These are phyloP conservation scores for Chiua virens DNA, from an alignment of 768 basidiomycete species.

Conservation along the genomic window DNA sequence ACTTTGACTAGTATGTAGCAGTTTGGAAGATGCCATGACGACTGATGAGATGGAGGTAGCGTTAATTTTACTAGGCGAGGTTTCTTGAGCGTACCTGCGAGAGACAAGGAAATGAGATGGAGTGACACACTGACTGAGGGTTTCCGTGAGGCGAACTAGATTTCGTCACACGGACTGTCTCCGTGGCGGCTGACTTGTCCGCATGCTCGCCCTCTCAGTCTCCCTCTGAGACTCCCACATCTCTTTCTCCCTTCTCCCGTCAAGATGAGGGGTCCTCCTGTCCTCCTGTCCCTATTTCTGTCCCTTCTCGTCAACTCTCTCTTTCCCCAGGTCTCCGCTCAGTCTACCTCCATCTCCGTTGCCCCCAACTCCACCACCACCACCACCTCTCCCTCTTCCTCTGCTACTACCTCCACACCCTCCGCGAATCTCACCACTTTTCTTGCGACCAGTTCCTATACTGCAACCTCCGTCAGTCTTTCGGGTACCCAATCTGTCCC, in stretches of 20 bases:
- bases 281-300: slow-evolving; percentile 2
- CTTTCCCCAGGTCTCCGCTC: slow-evolving; percentile 37
- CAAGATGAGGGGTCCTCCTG: slow-evolving; percentile 11
- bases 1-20: slow-evolving; percentile 43
- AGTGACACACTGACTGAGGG: not conserved
- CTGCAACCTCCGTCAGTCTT: slow-evolving; percentile 46
- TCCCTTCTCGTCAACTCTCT: slow-evolving; percentile 30
- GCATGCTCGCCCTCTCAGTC: slow-evolving; percentile 7
- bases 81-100: slow-evolving; percentile 13
- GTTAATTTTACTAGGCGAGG: not conserved
- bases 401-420: not conserved
- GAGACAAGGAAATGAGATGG: slow-evolving; percentile 7
- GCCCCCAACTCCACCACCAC: slow-evolving; percentile 17
- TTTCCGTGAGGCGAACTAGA: slow-evolving; percentile 1
- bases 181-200: slow-evolving; percentile 32
- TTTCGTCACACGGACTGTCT: slow-evolving; percentile 16
- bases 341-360: slow-evolving; percentile 29
- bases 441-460: slow-evolving; percentile 52
- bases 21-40: slow-evolving; percentile 1
- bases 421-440: slow-evolving; percentile 48
- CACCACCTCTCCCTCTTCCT: not conserved
- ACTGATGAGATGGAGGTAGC: not conserved
- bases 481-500: slow-evolving; percentile 50
- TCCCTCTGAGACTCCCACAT: not conserved
- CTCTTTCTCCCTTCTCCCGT: not conserved